Percentiles rank a stretch among this genome's conserved stretches.
phyloP scores from a whole-genome alignment of 2,329 filamentous ascomycete species.

The Arthroderma uncinatum region DNA sequence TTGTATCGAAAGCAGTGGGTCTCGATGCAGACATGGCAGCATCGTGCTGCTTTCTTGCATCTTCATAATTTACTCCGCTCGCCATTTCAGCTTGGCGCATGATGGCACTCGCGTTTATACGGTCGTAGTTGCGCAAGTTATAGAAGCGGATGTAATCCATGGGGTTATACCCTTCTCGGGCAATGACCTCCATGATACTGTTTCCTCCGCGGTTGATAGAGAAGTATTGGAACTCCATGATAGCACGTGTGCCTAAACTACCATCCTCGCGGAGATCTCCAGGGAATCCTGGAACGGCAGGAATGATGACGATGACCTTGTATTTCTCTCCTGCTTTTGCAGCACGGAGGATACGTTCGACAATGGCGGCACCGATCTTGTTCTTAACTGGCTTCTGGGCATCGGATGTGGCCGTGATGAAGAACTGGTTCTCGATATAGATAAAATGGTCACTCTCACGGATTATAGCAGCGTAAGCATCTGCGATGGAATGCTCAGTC shows the following conservation, averaged over 20 bases:
- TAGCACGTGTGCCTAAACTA: conserved; percentile 76
- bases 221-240: conserved; percentile 99
- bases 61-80: conserved; percentile 37
- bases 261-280: conserved; percentile 77
- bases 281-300: conserved; percentile 85
- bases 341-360: conserved; percentile 75
- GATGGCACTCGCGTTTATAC: conserved; percentile 68
- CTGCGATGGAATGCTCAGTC: conserved; percentile 69
- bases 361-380: conserved; percentile 75
- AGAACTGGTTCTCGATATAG: conserved; percentile 98
- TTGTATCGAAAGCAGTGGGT: conserved; percentile 28
- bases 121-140: conserved; percentile 85
- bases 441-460: conserved; percentile 70
- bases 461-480: conserved; percentile 78
- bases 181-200: conserved; percentile 75
- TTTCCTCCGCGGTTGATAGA: conserved; percentile 85
- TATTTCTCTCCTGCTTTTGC: conserved; percentile 78
- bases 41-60: conserved; percentile 35
- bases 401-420: conserved; percentile 89
- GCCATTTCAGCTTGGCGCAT: conserved; percentile 45
- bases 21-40: conserved; percentile 34
- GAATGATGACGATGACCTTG: conserved; percentile 78
- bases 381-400: conserved; percentile 67
- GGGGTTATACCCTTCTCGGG: conserved; percentile 63
- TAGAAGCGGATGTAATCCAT: conserved; percentile 80